These are phyloP conservation scores for Arxiozyma slooffiae DNA, from an alignment of 1,139 yeast genomes.

Conservation along the genomic window DNA sequence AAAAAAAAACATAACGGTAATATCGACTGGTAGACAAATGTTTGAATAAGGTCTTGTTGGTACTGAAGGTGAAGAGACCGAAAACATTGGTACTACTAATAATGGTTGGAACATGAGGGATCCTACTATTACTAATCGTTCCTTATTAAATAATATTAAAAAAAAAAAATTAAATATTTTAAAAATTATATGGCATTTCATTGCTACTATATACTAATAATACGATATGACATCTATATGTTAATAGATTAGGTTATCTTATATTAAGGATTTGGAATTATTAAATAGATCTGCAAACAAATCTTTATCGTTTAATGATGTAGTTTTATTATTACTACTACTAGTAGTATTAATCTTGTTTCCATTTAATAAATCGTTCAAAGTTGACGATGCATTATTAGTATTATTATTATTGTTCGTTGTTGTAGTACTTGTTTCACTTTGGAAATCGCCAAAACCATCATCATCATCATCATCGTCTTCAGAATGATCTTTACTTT, in stretches of 20 bases:
- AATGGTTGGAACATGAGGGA: background rate
- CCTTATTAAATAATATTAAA: background rate
- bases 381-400: conserved; percentile 3
- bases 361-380: conserved; percentile 12
- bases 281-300: conserved; percentile 29
- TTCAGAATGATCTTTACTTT: background rate
- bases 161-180: background rate
- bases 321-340: conserved; percentile 2
- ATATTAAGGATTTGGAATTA: conserved; percentile 28
- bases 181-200: background rate
- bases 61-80: conserved; percentile 43
- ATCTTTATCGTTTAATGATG: conserved; percentile 12
- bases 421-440: conserved; percentile 12
- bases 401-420: conserved; percentile 3
- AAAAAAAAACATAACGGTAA: conserved; percentile 67
- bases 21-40: conserved; percentile 76
- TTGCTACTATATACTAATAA: background rate
- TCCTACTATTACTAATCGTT: background rate
- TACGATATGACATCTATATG: background rate
- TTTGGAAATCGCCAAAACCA: conserved; percentile 33
- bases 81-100: conserved; percentile 12
- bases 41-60: conserved; percentile 82
- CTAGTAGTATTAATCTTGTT: conserved; percentile 4
- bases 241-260: background rate
- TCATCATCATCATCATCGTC: conserved; percentile 25